A percentile compares a stretch with the other conserved stretches of the same genome.
Evolutionary conservation across 164 flowering plant genomes (phyloP).

Genomic region (Umbilicus rupestris): DNA sequence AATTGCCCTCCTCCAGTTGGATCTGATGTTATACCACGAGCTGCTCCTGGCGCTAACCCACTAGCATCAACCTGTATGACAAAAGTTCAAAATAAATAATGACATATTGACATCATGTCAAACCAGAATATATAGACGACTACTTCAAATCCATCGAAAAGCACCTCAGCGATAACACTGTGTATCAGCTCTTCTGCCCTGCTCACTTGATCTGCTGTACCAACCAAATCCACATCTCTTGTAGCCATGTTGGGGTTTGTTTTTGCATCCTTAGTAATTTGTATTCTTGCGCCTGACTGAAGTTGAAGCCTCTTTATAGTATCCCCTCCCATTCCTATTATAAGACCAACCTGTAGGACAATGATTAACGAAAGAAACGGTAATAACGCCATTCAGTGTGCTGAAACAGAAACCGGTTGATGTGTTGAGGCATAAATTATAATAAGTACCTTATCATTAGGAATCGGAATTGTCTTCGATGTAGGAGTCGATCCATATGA

Average conservation of each 20-base stretch:
- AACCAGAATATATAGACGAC: background rate
- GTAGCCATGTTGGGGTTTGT: conserved; percentile 17
- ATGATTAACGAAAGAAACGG: background rate
- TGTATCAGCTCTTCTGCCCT: conserved; percentile 23
- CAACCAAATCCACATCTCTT: conserved; percentile 22
- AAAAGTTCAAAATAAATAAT: background rate
- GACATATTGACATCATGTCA: background rate
- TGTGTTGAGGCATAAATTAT: background rate
- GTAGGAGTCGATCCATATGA: conserved; percentile 12
- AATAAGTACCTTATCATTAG: conserved; percentile 17
- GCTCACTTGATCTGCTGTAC: conserved; percentile 21
- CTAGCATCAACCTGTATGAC: conserved; percentile 16
- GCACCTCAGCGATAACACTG: conserved; percentile 22
- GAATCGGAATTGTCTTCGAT: conserved; percentile 18
- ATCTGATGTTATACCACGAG: conserved; percentile 7
- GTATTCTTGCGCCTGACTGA: conserved; percentile 22
- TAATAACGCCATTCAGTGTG: background rate
- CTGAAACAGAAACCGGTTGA: background rate
- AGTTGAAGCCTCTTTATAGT: conserved; percentile 18
- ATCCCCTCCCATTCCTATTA: conserved; percentile 23
- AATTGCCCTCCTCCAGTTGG: conserved; percentile 18
- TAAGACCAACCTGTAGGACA: conserved; percentile 18
- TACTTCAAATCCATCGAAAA: background rate
- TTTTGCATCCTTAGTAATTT: conserved; percentile 17
- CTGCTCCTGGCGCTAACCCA: conserved; percentile 13